Evolutionary conservation across 2,329 filamentous ascomycete species (phyloP), one percentile per base, ranked within the genome.

Genomic region (Botrytis paeoniae): DNA sequence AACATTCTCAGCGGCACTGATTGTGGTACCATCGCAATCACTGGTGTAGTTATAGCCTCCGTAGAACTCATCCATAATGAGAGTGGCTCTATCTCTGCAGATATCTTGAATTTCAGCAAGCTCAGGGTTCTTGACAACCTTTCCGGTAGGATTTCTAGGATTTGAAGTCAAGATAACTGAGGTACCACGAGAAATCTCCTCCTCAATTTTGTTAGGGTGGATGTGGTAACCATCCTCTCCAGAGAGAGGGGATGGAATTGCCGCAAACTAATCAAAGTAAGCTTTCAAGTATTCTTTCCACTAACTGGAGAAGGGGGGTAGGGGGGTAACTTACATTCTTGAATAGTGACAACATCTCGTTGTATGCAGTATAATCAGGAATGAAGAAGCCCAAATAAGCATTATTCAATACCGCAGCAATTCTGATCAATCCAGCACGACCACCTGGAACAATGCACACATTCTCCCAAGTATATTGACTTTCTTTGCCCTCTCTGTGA

Each of bases 31-130:
- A 80, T 98, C 95, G 82, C 95, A 98, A 84, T 94, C 87, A 78
- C 89, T 93, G 51, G 93, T 97, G 85, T 98, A 98, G 84, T 97
- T 97, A 86, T 98, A 98, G 35, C 95, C 94, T 18, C 91, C 91
- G 85, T 98, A 98, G 86, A 98, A 98, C 83, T 98, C 95, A 80
- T 98, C 95, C 84, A 95, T 93, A 82, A 98, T 95, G 72, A 98
- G 86, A 0, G 95, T 98, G 4, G 94, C 94, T 71, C 94, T 90
- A 77, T 94, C 93, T 80, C 94, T 91, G 85, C 94, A 97, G 78
- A 97, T 92, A 80, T 97, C 93, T 82, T 98, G 95, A 79, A 98
- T 97, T 83, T 95, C 89, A 29, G 92, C 91, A 75, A 98, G 86
- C 82, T 97, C 93, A 0, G 93, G 92, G 81, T 95, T 94, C 79